Evolutionary conservation across 495 filamentous ascomycete species (phyloP).

Genomic region (Aspergillus nidulans): DNA sequence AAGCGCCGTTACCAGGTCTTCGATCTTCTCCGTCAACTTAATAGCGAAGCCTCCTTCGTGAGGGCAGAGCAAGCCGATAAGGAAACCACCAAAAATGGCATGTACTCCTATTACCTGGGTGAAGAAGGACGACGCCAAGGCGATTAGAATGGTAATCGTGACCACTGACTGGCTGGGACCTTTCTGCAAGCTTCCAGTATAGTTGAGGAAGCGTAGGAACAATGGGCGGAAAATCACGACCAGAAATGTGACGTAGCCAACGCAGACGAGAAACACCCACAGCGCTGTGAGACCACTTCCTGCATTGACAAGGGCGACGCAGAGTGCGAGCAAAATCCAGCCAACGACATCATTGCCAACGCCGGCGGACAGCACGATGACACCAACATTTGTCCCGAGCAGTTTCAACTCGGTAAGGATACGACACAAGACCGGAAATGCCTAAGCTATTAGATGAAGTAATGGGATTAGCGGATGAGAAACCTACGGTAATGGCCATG

Average conservation of each 20-base stretch:
- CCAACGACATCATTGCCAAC: constrained; percentile 95
- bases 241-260: constrained; percentile 76
- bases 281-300: constrained; percentile 78
- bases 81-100: constrained; percentile 85
- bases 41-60: constrained; percentile 94
- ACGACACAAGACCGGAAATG: constrained; percentile 91
- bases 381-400: constrained; percentile 76
- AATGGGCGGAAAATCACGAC: constrained; percentile 68
- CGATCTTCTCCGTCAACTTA: constrained; percentile 91
- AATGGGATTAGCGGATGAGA: neutral
- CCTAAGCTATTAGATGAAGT: constrained; percentile 34
- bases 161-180: constrained; percentile 87
- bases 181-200: constrained; percentile 77
- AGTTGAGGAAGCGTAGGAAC: constrained; percentile 70
- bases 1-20: constrained; percentile 84
- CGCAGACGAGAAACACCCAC: constrained; percentile 73
- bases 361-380: constrained; percentile 88
- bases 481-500: constrained; percentile 76
- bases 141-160: constrained; percentile 73
- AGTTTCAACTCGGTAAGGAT: constrained; percentile 92
- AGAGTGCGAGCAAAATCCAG: constrained; percentile 91
- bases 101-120: constrained; percentile 91
- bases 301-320: constrained; percentile 90
- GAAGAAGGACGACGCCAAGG: constrained; percentile 85
- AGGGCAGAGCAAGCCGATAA: constrained; percentile 87